phyloP scores from a whole-genome alignment of 1,284 basidiomycete species.

The Irpex lacteus region DNA sequence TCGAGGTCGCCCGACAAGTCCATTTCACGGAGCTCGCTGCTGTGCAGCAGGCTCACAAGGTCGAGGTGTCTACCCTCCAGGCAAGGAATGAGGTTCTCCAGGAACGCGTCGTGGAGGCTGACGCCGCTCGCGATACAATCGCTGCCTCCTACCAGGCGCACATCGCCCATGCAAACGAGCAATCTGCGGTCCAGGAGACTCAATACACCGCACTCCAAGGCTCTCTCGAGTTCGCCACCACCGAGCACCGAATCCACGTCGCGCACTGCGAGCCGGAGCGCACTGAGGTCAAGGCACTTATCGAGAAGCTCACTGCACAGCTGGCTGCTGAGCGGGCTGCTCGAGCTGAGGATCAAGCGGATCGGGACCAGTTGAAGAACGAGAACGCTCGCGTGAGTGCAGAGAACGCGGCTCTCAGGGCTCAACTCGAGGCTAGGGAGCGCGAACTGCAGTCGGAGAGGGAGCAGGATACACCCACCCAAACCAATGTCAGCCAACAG shows the following conservation, averaged over 20 bases:
- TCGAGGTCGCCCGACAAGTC: no score
- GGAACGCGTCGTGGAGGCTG: no score
- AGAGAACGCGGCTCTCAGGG: background rate
- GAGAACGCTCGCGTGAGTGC: background rate
- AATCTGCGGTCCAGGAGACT: background rate
- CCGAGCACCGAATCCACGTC: background rate
- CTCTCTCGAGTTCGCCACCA: background rate
- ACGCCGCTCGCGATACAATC: background rate
- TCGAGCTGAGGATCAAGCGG: background rate
- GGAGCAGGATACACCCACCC: background rate
- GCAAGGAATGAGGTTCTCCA: no score
- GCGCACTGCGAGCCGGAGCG: background rate
- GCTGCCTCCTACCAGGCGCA: background rate
- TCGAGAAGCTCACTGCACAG: background rate
- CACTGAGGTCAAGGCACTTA: background rate
- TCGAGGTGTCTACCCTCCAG: no score
- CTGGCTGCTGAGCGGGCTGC: background rate
- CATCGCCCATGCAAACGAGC: background rate
- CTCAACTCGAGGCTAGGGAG: background rate
- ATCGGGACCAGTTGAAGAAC: background rate
- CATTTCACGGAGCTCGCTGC: no score
- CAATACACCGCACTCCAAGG: background rate
- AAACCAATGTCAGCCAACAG: background rate
- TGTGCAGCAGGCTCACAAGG: no score
- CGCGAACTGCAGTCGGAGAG: background rate